A percentile compares a stretch with the other conserved stretches of the same genome.
Conservation (phyloP, 768 basidiomycete species). For the Boletus rubroflammeus region DNA sequence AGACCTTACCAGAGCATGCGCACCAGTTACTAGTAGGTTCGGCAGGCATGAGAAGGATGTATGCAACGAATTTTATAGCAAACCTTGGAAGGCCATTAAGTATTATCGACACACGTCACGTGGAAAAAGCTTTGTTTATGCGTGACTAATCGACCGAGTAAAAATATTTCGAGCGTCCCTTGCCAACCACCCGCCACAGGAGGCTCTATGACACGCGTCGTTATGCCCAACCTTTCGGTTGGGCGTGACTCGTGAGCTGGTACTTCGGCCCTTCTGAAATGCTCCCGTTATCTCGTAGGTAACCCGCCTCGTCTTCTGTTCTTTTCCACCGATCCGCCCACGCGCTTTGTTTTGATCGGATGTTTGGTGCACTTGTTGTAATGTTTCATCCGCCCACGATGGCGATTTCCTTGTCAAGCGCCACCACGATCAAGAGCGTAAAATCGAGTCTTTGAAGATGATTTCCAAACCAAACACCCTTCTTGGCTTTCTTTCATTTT, state of each 20-base stretch:
- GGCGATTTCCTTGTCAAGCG: background rate
- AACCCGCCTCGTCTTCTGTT: background rate
- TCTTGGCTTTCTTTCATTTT: background rate
- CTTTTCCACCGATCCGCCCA: too few relatives aligned
- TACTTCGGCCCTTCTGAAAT: background rate
- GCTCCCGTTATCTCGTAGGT: background rate
- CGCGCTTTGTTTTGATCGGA: background rate
- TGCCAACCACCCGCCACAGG: too few relatives aligned
- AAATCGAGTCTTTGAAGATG: background rate
- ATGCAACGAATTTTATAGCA: background rate
- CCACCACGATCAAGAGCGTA: background rate
- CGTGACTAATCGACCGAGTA: background rate
- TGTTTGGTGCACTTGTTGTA: background rate
- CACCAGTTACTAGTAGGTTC: background rate
- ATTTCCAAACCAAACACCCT: background rate
- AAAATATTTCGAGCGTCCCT: background rate
- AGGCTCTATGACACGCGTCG: background rate
- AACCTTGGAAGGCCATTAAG: background rate
- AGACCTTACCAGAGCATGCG: background rate
- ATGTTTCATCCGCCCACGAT: background rate
- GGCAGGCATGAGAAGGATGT: background rate
- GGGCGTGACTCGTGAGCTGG: background rate
- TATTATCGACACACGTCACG: background rate
- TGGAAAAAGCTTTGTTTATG: too few relatives aligned
- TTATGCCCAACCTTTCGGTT: background rate